These are phyloP conservation scores for Pyrus hybrid DNA, from an alignment of 331 rosid genomes.

Conservation along the genomic window DNA sequence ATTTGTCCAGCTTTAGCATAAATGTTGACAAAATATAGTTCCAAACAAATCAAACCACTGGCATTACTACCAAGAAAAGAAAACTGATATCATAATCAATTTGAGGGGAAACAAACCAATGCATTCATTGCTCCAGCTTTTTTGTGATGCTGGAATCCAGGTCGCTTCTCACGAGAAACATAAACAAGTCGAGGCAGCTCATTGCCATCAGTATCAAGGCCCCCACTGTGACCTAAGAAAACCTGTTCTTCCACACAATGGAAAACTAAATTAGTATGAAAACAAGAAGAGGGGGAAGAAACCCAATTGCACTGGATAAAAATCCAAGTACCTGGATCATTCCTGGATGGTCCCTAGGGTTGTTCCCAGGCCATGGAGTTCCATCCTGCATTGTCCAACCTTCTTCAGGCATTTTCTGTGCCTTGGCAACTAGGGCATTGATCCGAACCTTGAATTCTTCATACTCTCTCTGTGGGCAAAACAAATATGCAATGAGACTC, in stretches of 20 bases:
- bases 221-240: conserved; percentile 97
- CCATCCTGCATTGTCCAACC: conserved; percentile 99
- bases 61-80: background rate
- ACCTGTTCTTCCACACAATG: conserved; percentile 43
- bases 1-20: background rate
- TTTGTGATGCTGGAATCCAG: conserved; percentile 99
- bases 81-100: background rate
- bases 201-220: conserved; percentile 97
- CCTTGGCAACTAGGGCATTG: conserved; percentile 93
- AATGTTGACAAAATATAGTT: background rate
- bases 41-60: background rate
- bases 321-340: conserved; percentile 77
- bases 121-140: conserved; percentile 99
- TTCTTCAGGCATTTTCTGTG: conserved; percentile 98
- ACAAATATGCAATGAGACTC: conserved; percentile 1
- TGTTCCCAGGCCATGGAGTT: conserved; percentile 99
- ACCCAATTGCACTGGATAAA: conserved; percentile 1
- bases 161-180: conserved; percentile 99
- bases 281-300: background rate
- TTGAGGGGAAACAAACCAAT: conserved; percentile 58
- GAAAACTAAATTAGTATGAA: conserved; percentile 13
- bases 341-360: conserved; percentile 99
- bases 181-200: conserved; percentile 99
- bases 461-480: conserved; percentile 70
- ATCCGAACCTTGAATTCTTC: conserved; percentile 91